Percentiles rank a stretch among this genome's conserved stretches.
These are phyloP conservation scores for Diaporthe citri DNA, from an alignment of 2,329 filamentous ascomycete genomes.

Conservation along the genomic window DNA sequence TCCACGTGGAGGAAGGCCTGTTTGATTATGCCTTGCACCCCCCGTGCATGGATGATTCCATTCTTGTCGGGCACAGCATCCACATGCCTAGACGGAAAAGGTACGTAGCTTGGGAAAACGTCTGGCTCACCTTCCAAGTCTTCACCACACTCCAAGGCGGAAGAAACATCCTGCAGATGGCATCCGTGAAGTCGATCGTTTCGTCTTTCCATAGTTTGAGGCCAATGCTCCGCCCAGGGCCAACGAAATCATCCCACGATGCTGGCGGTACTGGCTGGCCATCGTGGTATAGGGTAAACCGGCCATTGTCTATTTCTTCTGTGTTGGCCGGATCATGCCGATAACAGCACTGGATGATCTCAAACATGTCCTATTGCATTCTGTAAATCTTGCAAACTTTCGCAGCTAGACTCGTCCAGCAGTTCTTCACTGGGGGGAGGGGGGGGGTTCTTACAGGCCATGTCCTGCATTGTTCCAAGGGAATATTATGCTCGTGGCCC, in stretches of 20 bases:
- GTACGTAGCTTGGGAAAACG: no score
- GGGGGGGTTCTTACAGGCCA: not conserved
- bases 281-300: not conserved
- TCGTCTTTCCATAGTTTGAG: not conserved
- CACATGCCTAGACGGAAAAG: not conserved
- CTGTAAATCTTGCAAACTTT: not conserved
- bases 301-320: not conserved
- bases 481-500: not conserved
- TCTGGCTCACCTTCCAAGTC: not conserved
- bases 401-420: not conserved
- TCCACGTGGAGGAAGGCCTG: not conserved
- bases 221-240: not conserved
- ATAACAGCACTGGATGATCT: conserved; percentile 15
- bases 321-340: not conserved
- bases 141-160: not conserved
- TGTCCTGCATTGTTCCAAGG: conserved; percentile 24
- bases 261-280: not conserved
- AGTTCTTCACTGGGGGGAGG: not conserved
- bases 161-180: not conserved
- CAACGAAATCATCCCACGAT: not conserved
- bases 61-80: not conserved
- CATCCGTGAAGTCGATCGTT: not conserved
- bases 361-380: not conserved
- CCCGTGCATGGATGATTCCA: not conserved
- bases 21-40: not conserved